Percentiles rank a stretch among this genome's conserved stretches.
phyloP scores from a whole-genome alignment of 2,329 filamentous ascomycete species.

The Trichoderma sp. region DNA sequence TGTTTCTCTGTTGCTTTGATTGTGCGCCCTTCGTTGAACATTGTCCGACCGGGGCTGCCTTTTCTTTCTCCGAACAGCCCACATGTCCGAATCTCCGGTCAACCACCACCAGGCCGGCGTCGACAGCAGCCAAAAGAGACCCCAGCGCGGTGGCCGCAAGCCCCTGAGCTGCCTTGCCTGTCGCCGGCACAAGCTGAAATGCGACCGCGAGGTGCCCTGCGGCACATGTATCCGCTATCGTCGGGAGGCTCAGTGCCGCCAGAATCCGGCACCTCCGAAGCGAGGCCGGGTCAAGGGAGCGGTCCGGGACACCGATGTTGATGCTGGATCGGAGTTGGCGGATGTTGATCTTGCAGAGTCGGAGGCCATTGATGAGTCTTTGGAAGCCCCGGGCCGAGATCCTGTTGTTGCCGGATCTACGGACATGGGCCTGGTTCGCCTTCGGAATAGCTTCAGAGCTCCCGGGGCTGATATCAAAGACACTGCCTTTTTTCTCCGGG shows the following conservation, averaged over 20 bases:
- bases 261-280: constrained; percentile 27
- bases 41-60: not conserved
- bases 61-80: not conserved
- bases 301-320: not conserved
- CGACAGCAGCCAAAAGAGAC: not conserved
- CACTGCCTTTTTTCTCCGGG: not conserved
- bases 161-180: constrained; percentile 34
- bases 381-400: not conserved
- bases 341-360: not conserved
- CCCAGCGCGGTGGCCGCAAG: constrained; percentile 18
- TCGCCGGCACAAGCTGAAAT: constrained; percentile 33
- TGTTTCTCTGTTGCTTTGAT: not conserved
- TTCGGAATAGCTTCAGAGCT: not conserved
- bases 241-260: constrained; percentile 32
- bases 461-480: not conserved
- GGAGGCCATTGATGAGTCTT: not conserved
- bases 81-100: constrained; percentile 13
- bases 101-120: not conserved
- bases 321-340: not conserved
- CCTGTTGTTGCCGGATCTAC: not conserved
- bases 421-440: not conserved
- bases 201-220: constrained; percentile 34
- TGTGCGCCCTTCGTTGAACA: not conserved
- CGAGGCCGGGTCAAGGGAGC: not conserved
- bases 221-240: constrained; percentile 32